Conservation (phyloP, 768 basidiomycete species). For the Suillus luteus region DNA sequence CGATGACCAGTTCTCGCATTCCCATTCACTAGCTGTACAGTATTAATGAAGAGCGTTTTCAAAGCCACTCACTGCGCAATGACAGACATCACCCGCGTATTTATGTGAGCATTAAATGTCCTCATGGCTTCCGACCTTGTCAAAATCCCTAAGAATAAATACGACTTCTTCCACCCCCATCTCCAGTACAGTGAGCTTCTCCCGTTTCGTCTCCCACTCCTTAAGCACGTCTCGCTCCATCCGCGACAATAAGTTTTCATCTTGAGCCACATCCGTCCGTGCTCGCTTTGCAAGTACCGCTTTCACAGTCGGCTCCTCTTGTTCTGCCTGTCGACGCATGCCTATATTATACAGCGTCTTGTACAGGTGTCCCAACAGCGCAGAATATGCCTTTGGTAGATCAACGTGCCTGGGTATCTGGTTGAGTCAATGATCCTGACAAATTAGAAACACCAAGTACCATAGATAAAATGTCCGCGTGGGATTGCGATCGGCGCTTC, state of each 20-base stretch:
- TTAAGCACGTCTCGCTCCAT: slow-evolving; percentile 75
- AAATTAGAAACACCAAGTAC: slow-evolving; percentile 41
- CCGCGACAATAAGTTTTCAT: slow-evolving; percentile 65
- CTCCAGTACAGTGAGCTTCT: slow-evolving; percentile 78
- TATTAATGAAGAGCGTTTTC: too few relatives aligned
- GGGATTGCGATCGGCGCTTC: slow-evolving; percentile 87
- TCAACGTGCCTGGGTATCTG: slow-evolving; percentile 78
- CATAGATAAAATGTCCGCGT: slow-evolving; percentile 90
- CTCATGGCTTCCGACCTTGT: slow-evolving; percentile 47
- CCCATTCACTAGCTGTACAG: too few relatives aligned
- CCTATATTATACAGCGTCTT: slow-evolving; percentile 90
- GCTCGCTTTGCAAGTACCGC: slow-evolving; percentile 81
- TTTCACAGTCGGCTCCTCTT: slow-evolving; percentile 62
- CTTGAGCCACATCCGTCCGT: slow-evolving; percentile 81
- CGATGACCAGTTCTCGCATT: too few relatives aligned
- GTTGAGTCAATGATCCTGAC: slow-evolving; percentile 6
- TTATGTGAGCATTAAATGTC: slow-evolving; percentile 33
- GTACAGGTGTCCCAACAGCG: slow-evolving; percentile 77
- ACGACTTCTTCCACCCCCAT: slow-evolving; percentile 86
- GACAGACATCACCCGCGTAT: background rate
- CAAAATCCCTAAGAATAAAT: slow-evolving; percentile 86
- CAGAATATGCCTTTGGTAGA: slow-evolving; percentile 76
- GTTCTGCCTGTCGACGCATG: slow-evolving; percentile 70
- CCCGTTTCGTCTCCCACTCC: slow-evolving; percentile 73
- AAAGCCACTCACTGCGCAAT: too few relatives aligned